phyloP scores from a whole-genome alignment of 176 grass and related monocot species.

The Neostapfia colusana region DNA sequence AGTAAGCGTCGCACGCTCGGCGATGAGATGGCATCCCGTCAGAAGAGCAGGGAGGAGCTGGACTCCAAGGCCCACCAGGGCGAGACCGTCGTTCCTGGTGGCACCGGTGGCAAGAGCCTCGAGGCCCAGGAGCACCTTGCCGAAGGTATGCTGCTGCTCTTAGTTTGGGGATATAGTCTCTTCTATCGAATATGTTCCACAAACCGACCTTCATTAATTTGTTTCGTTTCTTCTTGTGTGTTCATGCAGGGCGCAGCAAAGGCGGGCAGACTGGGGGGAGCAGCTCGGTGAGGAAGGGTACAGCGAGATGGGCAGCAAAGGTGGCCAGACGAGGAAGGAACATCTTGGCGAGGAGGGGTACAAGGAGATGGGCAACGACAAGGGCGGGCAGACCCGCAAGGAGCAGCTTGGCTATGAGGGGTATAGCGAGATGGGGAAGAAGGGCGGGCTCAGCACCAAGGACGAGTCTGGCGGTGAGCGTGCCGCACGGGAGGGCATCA shows the following conservation, averaged over 20 bases:
- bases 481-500: slow-evolving; percentile 42
- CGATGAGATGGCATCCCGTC: slow-evolving; percentile 50
- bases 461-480: slow-evolving; percentile 58
- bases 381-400: neutral
- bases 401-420: slow-evolving; percentile 39
- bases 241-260: slow-evolving; percentile 57
- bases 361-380: neutral
- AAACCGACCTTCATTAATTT: too few species aligned
- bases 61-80: slow-evolving; percentile 54
- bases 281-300: too few species aligned
- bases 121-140: slow-evolving; percentile 68
- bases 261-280: slow-evolving; percentile 55
- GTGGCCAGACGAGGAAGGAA: neutral
- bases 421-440: slow-evolving; percentile 57
- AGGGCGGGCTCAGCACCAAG: slow-evolving; percentile 56
- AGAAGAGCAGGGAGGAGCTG: slow-evolving; percentile 48
- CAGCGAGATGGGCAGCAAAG: slow-evolving; percentile 8
- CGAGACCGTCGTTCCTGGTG: slow-evolving; percentile 60
- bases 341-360: slow-evolving; percentile 6
- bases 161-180: too few species aligned
- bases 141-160: slow-evolving; percentile 33
- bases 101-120: slow-evolving; percentile 65
- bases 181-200: too few species aligned
- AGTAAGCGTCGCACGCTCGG: too few species aligned
- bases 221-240: too few species aligned